phyloP scores from a whole-genome alignment of 305 asterid species.

The Andrographis paniculata region DNA sequence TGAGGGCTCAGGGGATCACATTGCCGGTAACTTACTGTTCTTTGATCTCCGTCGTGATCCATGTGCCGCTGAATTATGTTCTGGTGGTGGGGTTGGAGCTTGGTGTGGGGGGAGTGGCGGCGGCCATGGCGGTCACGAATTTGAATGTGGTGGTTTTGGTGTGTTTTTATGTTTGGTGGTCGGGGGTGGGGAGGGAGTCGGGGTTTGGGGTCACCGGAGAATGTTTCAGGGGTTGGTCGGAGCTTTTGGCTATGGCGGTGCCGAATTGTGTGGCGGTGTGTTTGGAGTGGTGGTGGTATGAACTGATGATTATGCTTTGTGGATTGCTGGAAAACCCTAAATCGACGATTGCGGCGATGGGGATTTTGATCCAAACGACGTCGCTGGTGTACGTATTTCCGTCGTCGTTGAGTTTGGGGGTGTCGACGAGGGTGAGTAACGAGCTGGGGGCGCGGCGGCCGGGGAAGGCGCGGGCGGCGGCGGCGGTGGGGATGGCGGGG shows the following conservation, averaged over 20 bases:
- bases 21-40: constrained; percentile 37
- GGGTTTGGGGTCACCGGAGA: constrained; percentile 31
- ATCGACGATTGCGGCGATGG: neutral
- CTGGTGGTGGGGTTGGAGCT: constrained; percentile 24
- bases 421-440: neutral
- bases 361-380: neutral
- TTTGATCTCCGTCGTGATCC: constrained; percentile 21
- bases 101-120: constrained; percentile 33
- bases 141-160: constrained; percentile 28
- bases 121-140: constrained; percentile 31
- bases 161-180: constrained; percentile 20
- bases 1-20: constrained; percentile 36
- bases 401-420: neutral
- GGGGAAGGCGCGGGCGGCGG: constrained; percentile 28
- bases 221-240: constrained; percentile 32
- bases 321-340: constrained; percentile 26
- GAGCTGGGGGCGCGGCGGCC: constrained; percentile 19
- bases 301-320: constrained; percentile 45
- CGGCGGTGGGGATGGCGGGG: constrained; percentile 26
- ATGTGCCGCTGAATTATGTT: constrained; percentile 1
- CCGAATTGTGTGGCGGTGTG: constrained; percentile 46
- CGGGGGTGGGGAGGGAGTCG: constrained; percentile 27
- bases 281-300: constrained; percentile 65
- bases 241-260: constrained; percentile 27
- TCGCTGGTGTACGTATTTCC: neutral